Evolutionary conservation across 257 asterid genomes (phyloP), one percentile per base, ranked within the genome.

Genomic region (Cordia subcordata): DNA sequence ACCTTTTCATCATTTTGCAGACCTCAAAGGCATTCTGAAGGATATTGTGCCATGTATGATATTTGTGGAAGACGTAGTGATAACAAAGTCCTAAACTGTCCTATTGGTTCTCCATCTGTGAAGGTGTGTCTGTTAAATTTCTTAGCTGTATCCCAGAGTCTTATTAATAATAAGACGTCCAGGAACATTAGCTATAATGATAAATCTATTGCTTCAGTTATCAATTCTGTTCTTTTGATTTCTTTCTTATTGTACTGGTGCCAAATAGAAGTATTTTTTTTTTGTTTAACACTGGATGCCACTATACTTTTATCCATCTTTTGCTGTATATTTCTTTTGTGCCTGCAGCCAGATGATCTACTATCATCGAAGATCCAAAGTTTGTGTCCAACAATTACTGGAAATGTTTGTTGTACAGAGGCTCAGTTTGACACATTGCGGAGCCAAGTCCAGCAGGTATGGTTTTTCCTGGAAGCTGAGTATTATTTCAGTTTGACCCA

Each of bases 391-490:
- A 84, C 95, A 5, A 89, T 93, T 46, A 88, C 91, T 37, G 95
- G 99, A 62, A 85, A 88, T 69, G 83, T 93, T 54, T 93, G 99
- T 54, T 93, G 99, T 68, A 79, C 99, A 9, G 99, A 83, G 82
- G 62, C 58, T 37, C 99, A 93, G 77, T 93, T 86, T 64, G 84
- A 81, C 61, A 89, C 94, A 0, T 77, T 93, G 57, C 69, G 88
- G 39, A 45, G 91, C 14, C 99, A 93, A 93, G 97, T 93, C 61
- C 99, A 86, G 81, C 97, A 86, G 82, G 99, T 93, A 82, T 64
- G 55, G 64, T 55, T 58, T 53, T 13, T 45, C 49, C 22, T 65
- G 32, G 60, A n/a, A 42, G 49, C 4, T 12, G 35, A 27, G 6
- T 27, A 27, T 3, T 27, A 27, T 27, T 27, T 27, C 35, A 27